Percentiles rank a stretch among this genome's conserved stretches.
phyloP scores from a whole-genome alignment of 164 flowering plant genomes.

The Umbellularia californica region DNA sequence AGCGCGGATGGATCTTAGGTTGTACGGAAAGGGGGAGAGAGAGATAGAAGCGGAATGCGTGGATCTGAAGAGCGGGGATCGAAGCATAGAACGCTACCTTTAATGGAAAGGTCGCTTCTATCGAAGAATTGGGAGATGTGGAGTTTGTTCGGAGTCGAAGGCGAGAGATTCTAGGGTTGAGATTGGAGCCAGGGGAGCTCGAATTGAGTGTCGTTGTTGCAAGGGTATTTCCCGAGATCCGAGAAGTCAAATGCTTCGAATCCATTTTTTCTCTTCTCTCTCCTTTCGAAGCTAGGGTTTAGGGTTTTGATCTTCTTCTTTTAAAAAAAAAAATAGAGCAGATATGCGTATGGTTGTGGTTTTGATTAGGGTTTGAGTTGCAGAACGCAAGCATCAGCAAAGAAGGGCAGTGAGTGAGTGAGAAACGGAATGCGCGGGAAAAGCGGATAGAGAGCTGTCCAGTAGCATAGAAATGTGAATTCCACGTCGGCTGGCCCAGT shows the following conservation, averaged over 20 bases:
- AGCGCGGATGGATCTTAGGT: conserved; percentile 20
- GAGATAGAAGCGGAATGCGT: background rate
- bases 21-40: background rate
- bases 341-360: background rate
- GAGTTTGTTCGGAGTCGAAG: background rate
- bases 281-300: background rate
- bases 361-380: background rate
- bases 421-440: background rate
- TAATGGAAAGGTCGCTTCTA: background rate
- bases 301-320: background rate
- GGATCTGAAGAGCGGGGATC: background rate
- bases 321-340: background rate
- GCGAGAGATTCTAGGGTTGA: background rate
- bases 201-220: background rate
- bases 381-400: conserved; percentile 1
- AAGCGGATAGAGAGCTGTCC: too few relatives aligned
- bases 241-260: conserved; percentile 21
- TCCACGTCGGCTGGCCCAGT: too few relatives aligned
- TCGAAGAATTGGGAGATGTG: background rate
- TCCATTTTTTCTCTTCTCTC: conserved; percentile 2
- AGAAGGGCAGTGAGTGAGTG: background rate
- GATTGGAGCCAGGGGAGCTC: background rate
- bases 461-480: too few relatives aligned
- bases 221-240: conserved; percentile 13
- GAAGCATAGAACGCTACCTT: background rate